Conservation (phyloP, 352 stramenopile species). For the Phytophthora podocarpi region DNA sequence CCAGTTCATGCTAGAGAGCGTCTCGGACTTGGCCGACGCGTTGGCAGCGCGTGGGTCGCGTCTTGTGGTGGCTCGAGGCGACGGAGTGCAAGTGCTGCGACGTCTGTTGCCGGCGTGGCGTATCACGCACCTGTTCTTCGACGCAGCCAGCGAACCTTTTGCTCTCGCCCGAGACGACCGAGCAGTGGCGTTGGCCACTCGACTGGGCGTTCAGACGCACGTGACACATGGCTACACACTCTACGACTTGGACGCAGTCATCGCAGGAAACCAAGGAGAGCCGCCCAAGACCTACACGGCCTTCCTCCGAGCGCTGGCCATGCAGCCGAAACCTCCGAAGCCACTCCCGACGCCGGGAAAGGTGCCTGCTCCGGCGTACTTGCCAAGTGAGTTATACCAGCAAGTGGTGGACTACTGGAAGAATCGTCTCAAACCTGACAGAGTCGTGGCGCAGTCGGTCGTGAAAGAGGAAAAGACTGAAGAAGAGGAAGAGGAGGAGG, state of each 20-base stretch:
- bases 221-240: conserved; percentile 68
- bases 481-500: conserved; percentile 15
- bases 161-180: conserved; percentile 75
- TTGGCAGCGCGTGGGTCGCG: conserved; percentile 64
- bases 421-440: conserved; percentile 5
- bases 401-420: conserved; percentile 62
- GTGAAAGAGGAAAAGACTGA: conserved; percentile 3
- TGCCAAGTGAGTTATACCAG: conserved; percentile 62
- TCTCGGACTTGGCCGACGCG: conserved; percentile 79
- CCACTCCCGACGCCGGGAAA: conserved; percentile 54
- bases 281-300: conserved; percentile 78
- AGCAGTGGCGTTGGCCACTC: conserved; percentile 54
- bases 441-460: not conserved
- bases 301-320: conserved; percentile 58
- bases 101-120: conserved; percentile 82
- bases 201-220: conserved; percentile 68
- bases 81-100: conserved; percentile 78
- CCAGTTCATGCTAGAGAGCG: conserved; percentile 94
- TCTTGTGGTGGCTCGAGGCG: conserved; percentile 79
- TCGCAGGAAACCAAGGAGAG: conserved; percentile 51
- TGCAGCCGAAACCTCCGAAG: conserved; percentile 47
- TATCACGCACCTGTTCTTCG: conserved; percentile 92
- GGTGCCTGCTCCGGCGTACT: conserved; percentile 35
- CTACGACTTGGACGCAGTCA: conserved; percentile 68
- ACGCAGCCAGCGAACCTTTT: conserved; percentile 92